A percentile compares a stretch with the other conserved stretches of the same genome.
Conservation (phyloP, 225 moss, liverwort and hornwort species). For the Pleurozium schreberi region DNA sequence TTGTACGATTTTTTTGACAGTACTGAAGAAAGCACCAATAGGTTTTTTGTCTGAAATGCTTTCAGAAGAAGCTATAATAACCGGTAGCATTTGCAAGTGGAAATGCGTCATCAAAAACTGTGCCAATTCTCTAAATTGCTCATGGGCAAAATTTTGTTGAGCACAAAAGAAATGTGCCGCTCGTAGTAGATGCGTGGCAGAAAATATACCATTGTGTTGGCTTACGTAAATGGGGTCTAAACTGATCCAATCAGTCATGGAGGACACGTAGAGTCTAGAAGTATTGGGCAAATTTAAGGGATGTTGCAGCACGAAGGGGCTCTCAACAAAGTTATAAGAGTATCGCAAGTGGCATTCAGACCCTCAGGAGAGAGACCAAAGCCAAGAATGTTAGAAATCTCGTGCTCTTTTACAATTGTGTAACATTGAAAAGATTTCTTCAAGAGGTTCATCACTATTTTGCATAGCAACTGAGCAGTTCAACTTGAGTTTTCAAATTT, state of each 20-base stretch:
- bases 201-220: conserved; percentile 29
- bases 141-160: neutral
- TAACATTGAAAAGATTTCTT: conserved; percentile 38
- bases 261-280: conserved; percentile 37
- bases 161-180: conserved; percentile 34
- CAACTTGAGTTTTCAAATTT: neutral
- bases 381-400: conserved; percentile 27
- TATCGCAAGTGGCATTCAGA: conserved; percentile 41
- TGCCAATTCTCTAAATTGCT: neutral
- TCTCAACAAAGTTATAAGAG: conserved; percentile 41
- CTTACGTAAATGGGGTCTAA: conserved; percentile 21
- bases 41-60: conserved; percentile 28
- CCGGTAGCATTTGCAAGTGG: conserved; percentile 37
- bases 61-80: conserved; percentile 21
- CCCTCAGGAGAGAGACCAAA: conserved; percentile 40
- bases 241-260: conserved; percentile 33
- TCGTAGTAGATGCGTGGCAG: conserved; percentile 32
- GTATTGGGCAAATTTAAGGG: conserved; percentile 24
- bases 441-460: conserved; percentile 29
- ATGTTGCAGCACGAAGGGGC: conserved; percentile 42
- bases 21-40: conserved; percentile 12
- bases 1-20: conserved; percentile 31
- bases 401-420: conserved; percentile 31
- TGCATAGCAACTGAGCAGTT: neutral
- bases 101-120: conserved; percentile 43